Base-by-base conservation (phyloP, 148 eudicot species). In the Agrostemma githago region DNA sequence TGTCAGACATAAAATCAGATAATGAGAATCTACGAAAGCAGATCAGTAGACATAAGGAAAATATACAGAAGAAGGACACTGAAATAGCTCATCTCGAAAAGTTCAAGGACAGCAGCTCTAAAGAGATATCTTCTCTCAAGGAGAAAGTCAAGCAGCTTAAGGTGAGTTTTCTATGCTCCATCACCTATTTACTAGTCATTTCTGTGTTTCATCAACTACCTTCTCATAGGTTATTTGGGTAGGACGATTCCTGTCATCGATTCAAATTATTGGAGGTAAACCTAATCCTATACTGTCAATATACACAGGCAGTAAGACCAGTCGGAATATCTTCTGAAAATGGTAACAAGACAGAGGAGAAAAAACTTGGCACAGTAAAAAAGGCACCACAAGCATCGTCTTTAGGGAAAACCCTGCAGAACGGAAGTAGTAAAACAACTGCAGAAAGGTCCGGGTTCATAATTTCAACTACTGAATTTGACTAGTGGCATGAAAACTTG, bases 11-110 rank as follows among this genome's bases (percentile, higher is more conserved):
- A 56, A 89, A 90, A 66, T 70, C 58, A 68, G 96, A 90, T 79
- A 87, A 82, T 60, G 93, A 84, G 72, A 85, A 79, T 42, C 79
- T 93, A 81, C 84, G 79, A 77, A 87, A 87, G 83, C 84, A 86
- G 80, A 77, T 85, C 41, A 54, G 71, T 67, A 76, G 82, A 70
- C 86, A 88, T 77, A 84, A 85, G 76, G 83, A 74, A 67, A 79
- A 74, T 65, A 74, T 86, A 60, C 83, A 79, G 72, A 86, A 80
- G 81, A 86, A 87, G 82, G 88, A 87, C 20, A 82, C 78, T 51
- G 86, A 70, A 65, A 79, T 83, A 72, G 79, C 72, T 38, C 16
- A 74, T 8, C 70, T 81, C 42, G 83, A 83, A 74, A 83, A 84
- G 78, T 37, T 67, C 71, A 78, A 83, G 78, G 81, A 76, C 72